Evolutionary conservation across 352 stramenopile species (phyloP), one percentile per base, ranked within the genome.

Genomic region (Phytophthora pini): DNA sequence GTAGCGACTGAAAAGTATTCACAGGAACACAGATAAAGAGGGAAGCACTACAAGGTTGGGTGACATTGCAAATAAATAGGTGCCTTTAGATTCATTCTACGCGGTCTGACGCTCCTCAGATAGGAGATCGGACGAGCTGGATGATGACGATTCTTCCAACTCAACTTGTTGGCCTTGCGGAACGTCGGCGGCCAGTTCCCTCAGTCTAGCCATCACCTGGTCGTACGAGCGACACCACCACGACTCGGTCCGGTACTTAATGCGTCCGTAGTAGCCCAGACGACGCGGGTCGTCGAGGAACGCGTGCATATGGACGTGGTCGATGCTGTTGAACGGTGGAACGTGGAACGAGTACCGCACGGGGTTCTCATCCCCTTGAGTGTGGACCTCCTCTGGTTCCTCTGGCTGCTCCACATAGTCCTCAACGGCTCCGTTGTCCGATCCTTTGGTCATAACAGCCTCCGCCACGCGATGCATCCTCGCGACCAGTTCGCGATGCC

Each of bases 261-360:
- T 66, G 29, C 80, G 76, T 22, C 83, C 83, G 29, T 88, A 82
- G 46, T 80, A 85, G 9, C 82, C 79, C 20, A 87, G 48, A 10
- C 55, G 69, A 39, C 59, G 57, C 8, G 60, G 57, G 31, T 79
- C 70, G 48, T 83, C 70, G 27, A 57, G 67, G 64, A 95, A 94
- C 26, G 82, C 85, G 68, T 95, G 87, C 85, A 95, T 94, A 69
- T 95, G 87, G 27, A 95, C 84, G 64, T 95, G 87, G 68, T 95
- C 87, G 61, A 94, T 95, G 64, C 81, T 92, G 75, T 95, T 95
- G 63, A 94, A 94, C 9, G 87, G 87, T 20, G 87, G 87, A 36
- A 77, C 59, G 29, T 76, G 65, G 58, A 91, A 89, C 34, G 75
- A 90, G 39, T 88, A 87, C 22, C 82, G 85, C 22, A 89, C 68